A percentile compares a stretch with the other conserved stretches of the same genome.
Conservation (phyloP, 768 basidiomycete species). For the Trametes gibbosa region DNA sequence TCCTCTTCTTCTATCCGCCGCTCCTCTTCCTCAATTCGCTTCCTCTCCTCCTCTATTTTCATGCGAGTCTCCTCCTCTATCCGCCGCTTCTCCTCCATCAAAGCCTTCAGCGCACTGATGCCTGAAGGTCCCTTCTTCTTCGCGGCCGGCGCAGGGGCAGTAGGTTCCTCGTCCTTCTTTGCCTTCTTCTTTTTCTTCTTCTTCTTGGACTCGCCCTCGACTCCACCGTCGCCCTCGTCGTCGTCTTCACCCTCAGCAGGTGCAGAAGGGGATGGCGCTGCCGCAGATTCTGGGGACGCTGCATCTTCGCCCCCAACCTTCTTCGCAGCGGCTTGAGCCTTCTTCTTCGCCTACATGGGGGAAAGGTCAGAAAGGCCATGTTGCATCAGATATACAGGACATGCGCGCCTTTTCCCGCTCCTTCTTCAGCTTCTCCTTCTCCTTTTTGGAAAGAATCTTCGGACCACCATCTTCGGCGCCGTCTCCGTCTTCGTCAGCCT, state of each 20-base stretch:
- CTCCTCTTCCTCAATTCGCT: conserved; percentile 88
- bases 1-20: conserved; percentile 73
- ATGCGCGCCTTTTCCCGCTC: conserved; percentile 83
- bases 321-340: conserved; percentile 88
- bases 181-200: conserved; percentile 85
- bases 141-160: conserved; percentile 41
- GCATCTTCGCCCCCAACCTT: conserved; percentile 42
- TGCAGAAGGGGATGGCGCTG: conserved; percentile 31
- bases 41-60: conserved; percentile 73
- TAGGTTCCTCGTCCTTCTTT: conserved; percentile 63
- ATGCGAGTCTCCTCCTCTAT: conserved; percentile 80
- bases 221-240: conserved; percentile 61
- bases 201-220: conserved; percentile 52
- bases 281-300: conserved; percentile 28
- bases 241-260: conserved; percentile 55
- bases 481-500: conserved; percentile 30
- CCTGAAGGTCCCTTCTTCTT: conserved; percentile 71
- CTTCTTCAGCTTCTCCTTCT: conserved; percentile 97
- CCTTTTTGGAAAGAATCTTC: conserved; percentile 85
- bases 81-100: conserved; percentile 91
- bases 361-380: too few relatives aligned
- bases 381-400: not conserved
- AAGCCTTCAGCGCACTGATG: conserved; percentile 79
- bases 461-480: conserved; percentile 52
- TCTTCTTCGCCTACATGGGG: conserved; percentile 80